Evolutionary conservation across 1,284 basidiomycete species (phyloP).

Genomic region (Microbotryomycetes sp.): DNA sequence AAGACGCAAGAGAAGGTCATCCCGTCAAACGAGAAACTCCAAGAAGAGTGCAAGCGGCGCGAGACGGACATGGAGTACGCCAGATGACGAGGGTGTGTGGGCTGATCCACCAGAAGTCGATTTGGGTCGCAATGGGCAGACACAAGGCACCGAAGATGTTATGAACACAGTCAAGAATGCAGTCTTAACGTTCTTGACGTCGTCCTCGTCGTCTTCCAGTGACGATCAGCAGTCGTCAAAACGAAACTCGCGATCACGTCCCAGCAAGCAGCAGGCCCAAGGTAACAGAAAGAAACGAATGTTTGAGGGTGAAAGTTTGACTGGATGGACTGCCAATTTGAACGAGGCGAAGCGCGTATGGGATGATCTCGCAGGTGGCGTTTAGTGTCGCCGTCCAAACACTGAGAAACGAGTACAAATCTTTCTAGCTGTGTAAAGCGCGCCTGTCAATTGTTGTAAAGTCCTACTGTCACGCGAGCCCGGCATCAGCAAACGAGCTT

Average conservation of each 20-base stretch:
- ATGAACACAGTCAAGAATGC: slow-evolving; percentile 3
- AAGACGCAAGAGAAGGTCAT: background rate
- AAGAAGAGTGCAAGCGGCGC: slow-evolving; percentile 2
- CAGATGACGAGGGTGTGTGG: background rate
- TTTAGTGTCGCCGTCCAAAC: too few species aligned
- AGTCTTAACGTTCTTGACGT: slow-evolving; percentile 8
- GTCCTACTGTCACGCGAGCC: too few species aligned
- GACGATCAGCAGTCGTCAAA: background rate
- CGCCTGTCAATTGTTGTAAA: too few species aligned
- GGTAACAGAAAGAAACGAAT: too few species aligned
- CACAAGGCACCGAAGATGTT: background rate
- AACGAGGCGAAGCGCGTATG: background rate
- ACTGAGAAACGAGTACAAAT: too few species aligned
- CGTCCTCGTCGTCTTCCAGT: background rate
- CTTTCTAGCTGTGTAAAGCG: too few species aligned
- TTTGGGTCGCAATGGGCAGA: background rate
- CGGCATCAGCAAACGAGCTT: too few species aligned
- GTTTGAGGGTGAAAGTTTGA: background rate
- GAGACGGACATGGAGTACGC: background rate
- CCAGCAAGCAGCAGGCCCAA: too few species aligned
- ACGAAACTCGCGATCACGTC: too few species aligned
- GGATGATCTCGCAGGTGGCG: background rate
- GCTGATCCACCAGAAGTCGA: slow-evolving; percentile 10
- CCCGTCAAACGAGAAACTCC: background rate
- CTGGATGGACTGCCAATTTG: background rate